A percentile compares a stretch with the other conserved stretches of the same genome.
Evolutionary conservation across 31 red algal species (phyloP).

Genomic region (Odonthalia washingtoniensis): DNA sequence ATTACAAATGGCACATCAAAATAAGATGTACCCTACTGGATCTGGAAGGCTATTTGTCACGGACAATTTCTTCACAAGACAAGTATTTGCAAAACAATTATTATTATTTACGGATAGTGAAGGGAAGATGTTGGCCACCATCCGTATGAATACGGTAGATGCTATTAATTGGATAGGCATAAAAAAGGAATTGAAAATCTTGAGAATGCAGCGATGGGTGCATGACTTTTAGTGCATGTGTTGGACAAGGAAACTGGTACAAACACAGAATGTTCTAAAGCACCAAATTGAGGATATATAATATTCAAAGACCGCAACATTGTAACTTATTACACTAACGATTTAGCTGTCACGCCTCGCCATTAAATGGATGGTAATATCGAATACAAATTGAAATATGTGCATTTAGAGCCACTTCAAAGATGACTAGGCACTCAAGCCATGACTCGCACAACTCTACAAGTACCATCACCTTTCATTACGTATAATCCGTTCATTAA

Average conservation of each 20-base stretch:
- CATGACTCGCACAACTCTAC: neutral
- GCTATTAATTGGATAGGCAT: slow-evolving; percentile 4
- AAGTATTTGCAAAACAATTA: slow-evolving; percentile 13
- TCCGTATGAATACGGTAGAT: slow-evolving; percentile 18
- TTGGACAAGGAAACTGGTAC: neutral
- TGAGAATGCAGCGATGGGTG: slow-evolving; percentile 7
- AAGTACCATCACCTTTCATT: neutral
- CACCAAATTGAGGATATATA: neutral
- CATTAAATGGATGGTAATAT: neutral
- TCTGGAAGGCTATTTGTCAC: slow-evolving; percentile 24
- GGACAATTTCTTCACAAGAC: slow-evolving; percentile 40
- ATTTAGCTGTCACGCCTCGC: neutral
- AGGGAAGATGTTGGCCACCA: slow-evolving; percentile 5
- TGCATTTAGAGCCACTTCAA: neutral
- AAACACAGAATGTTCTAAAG: neutral
- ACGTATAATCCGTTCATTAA: neutral
- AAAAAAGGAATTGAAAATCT: slow-evolving; percentile 22
- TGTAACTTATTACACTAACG: neutral
- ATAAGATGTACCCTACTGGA: slow-evolving; percentile 13
- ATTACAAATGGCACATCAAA: slow-evolving; percentile 11
- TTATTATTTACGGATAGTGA: slow-evolving; percentile 5
- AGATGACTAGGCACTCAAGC: neutral
- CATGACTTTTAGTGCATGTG: slow-evolving; percentile 14
- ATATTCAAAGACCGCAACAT: neutral
- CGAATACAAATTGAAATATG: neutral